Evolutionary conservation across 1,284 basidiomycete genomes (phyloP).

Genomic region (Moesziomyces globuligerus): DNA sequence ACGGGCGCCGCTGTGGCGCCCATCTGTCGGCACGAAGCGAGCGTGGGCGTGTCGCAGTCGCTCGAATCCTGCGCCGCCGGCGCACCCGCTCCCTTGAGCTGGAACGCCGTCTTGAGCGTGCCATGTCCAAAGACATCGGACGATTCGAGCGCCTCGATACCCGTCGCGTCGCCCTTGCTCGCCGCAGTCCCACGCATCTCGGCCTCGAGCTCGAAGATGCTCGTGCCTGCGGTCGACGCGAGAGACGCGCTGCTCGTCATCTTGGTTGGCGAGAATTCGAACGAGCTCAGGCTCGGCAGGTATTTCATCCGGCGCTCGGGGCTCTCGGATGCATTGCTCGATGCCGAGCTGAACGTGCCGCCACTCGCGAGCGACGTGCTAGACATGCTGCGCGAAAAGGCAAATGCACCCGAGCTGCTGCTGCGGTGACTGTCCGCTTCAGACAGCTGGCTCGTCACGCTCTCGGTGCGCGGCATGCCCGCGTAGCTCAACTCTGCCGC

Average conservation of each 20-base stretch:
- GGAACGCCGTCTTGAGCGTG: constrained; percentile 42
- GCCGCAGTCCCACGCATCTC: constrained; percentile 5
- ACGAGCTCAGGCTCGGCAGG: constrained; percentile 25
- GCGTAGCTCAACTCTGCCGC: constrained; percentile 26
- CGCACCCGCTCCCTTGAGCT: constrained; percentile 15
- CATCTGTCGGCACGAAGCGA: constrained; percentile 45
- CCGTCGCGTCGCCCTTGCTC: neutral
- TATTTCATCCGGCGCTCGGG: constrained; percentile 32
- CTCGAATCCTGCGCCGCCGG: constrained; percentile 24
- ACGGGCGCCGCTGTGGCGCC: constrained; percentile 1
- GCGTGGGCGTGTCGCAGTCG: constrained; percentile 52
- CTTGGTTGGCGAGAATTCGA: constrained; percentile 33
- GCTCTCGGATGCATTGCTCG: constrained; percentile 43
- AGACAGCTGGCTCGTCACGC: constrained; percentile 41
- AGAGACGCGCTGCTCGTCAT: constrained; percentile 35
- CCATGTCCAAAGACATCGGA: neutral
- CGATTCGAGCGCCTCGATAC: neutral
- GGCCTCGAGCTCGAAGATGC: constrained; percentile 30
- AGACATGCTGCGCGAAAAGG: constrained; percentile 49
- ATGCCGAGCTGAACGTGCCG: constrained; percentile 45
- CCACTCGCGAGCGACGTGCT: constrained; percentile 45
- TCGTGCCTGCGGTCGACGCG: constrained; percentile 42
- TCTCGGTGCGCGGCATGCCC: constrained; percentile 33
- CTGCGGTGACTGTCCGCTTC: constrained; percentile 36
- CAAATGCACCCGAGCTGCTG: constrained; percentile 48